Evolutionary conservation across 208 protist genomes (phyloP).

Genomic region (Acanthamoeba triangularis): DNA sequence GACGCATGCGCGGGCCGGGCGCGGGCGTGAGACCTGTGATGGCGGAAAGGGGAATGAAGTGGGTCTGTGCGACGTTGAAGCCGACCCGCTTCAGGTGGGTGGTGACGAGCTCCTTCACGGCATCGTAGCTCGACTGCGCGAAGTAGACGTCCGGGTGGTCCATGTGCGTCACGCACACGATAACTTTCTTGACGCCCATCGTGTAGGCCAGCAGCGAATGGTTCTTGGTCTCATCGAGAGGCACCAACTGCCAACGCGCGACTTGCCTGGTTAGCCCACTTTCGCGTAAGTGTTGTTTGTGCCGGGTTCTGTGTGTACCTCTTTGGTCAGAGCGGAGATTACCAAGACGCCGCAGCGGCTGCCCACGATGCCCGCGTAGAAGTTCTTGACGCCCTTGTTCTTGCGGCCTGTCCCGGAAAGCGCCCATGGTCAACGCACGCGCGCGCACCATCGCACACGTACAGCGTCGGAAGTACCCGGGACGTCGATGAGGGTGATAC

Average conservation of each 20-base stretch:
- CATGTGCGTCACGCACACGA: constrained; percentile 95
- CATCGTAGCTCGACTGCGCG: constrained; percentile 88
- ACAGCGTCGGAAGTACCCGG: background rate
- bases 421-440: too few relatives aligned
- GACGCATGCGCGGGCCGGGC: background rate
- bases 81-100: constrained; percentile 85
- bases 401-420: background rate
- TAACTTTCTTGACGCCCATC: constrained; percentile 94
- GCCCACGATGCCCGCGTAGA: background rate
- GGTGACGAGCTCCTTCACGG: constrained; percentile 68
- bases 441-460: too few relatives aligned
- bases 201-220: constrained; percentile 93
- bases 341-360: background rate
- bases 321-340: background rate
- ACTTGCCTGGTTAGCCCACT: background rate
- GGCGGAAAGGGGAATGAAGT: constrained; percentile 97
- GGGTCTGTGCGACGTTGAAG: constrained; percentile 88
- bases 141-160: constrained; percentile 94
- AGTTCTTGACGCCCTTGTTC: background rate
- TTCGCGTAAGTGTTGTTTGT: background rate
- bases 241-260: background rate
- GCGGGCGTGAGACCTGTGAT: background rate
- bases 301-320: background rate
- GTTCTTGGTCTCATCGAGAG: constrained; percentile 61
- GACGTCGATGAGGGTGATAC: background rate